Evolutionary conservation across 2,329 filamentous ascomycete genomes (phyloP).

Genomic region (Westerdykella aurantiaca): DNA sequence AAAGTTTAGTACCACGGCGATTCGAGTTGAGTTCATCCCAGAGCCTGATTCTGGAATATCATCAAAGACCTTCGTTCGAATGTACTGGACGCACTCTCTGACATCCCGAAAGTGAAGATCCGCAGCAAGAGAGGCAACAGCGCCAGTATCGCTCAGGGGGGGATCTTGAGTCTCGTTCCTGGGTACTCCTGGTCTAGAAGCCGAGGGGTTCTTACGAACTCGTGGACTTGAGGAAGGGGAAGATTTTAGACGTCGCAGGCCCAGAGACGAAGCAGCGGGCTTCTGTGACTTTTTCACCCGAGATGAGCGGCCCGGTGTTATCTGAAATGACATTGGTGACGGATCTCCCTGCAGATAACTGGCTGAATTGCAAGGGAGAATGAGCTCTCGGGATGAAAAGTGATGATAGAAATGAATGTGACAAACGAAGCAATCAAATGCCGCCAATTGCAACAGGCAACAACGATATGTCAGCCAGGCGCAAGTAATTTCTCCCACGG

Average conservation of each 20-base stretch:
- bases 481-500: background rate
- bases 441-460: background rate
- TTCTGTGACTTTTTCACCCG: slow-evolving; percentile 24
- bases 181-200: slow-evolving; percentile 16
- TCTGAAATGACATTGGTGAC: slow-evolving; percentile 22
- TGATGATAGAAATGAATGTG: background rate
- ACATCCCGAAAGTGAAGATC: slow-evolving; percentile 57
- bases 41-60: slow-evolving; percentile 52
- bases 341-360: background rate
- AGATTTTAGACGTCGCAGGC: slow-evolving; percentile 27
- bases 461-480: slow-evolving; percentile 6
- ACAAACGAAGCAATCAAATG: background rate
- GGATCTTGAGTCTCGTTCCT: slow-evolving; percentile 36
- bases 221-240: slow-evolving; percentile 37
- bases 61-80: slow-evolving; percentile 58
- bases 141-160: slow-evolving; percentile 56
- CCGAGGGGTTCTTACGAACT: slow-evolving; percentile 8
- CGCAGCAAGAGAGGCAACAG: slow-evolving; percentile 50
- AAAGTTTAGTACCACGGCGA: slow-evolving; percentile 59
- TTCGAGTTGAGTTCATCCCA: slow-evolving; percentile 60
- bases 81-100: slow-evolving; percentile 58
- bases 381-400: background rate
- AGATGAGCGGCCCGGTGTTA: slow-evolving; percentile 27
- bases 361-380: background rate
- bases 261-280: slow-evolving; percentile 20